Percentiles rank a stretch among this genome's conserved stretches.
Conservation (phyloP, 2,329 filamentous ascomycete species). For the Colletotrichum tofieldiae region DNA sequence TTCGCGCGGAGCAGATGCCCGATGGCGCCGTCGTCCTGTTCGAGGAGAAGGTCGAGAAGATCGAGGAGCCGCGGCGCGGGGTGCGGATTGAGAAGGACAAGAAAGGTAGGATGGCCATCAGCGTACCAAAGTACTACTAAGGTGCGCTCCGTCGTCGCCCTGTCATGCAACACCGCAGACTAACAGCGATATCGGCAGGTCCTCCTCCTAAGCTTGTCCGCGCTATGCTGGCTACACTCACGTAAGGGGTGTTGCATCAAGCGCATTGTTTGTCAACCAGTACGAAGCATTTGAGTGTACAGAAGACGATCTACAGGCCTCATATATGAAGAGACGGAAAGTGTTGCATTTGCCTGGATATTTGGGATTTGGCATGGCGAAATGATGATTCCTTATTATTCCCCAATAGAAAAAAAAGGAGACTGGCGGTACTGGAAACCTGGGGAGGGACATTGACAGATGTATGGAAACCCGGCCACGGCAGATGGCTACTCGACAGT, state of each 20-base stretch:
- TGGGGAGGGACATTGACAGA: background rate
- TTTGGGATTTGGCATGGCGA: constrained; percentile 16
- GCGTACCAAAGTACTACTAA: constrained; percentile 80
- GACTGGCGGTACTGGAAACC: background rate
- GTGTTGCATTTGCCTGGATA: constrained; percentile 19
- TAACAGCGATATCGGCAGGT: constrained; percentile 60
- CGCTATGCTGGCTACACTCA: constrained; percentile 81
- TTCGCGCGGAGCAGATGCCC: constrained; percentile 70
- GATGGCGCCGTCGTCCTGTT: constrained; percentile 77
- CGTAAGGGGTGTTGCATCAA: constrained; percentile 58
- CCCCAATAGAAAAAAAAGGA: constrained; percentile 42
- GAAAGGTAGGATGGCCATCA: constrained; percentile 96
- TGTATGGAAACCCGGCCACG: background rate
- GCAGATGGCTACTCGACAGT: background rate
- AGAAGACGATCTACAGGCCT: constrained; percentile 25
- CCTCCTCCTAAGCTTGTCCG: constrained; percentile 76
- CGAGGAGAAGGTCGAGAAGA: constrained; percentile 71
- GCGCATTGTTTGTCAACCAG: background rate
- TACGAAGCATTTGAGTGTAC: constrained; percentile 19
- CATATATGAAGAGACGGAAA: constrained; percentile 12
- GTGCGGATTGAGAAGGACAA: constrained; percentile 88
- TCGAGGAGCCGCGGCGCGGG: constrained; percentile 69
- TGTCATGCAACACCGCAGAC: constrained; percentile 35
- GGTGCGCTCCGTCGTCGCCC: constrained; percentile 57
- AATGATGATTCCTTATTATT: constrained; percentile 27